Base-by-base conservation (phyloP, 2,329 filamentous ascomycete species). In the Alternaria longipes region DNA sequence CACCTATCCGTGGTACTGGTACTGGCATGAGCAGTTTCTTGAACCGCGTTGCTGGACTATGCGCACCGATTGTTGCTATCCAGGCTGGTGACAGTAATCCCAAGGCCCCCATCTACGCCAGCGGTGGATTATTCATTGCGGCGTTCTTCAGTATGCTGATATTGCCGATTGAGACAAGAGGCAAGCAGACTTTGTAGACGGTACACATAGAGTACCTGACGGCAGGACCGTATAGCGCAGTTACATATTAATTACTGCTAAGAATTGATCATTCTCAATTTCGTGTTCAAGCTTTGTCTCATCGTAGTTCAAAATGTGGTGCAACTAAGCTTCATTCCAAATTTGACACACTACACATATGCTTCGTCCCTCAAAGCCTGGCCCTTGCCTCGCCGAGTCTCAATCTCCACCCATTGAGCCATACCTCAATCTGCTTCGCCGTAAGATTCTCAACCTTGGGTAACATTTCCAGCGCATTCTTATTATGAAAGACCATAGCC, bases 11-110 rank as follows among this genome's bases (percentile, higher is more conserved):
- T 32, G 91, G 90, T 5, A 91, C 90, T 0, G 91, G 90, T 6
- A 90, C 88, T 0, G 91, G 90, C 42, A 89, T 93, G 49, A 87
- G 88, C 22, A 90, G 87, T 72, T 90, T 91, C 72, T 77, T 92
- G 62, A 93, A 92, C 75, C 83, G 90, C 38, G 73, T 90, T 41
- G 86, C 86, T 5, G 90, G 91, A 5, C 81, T 93, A 11, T 82
- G 88, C 69, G 90, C 90, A 0, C 90, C 91, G 0, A 82, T 93
- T 11, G 80, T 93, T 26, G 90, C 90, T 0, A 77, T 81, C 34
- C 75, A 81, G 52, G 79, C 79, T 12, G 78, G 77, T 3, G 60
- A 56, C 6, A 69, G 72, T 5, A 77, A 80, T 56, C 80, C 81
- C 0, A 75, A 75, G 26, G 77, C 78, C 1, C 81, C 81, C 0